Conservation (phyloP, 2,329 filamentous ascomycete genomes). For the Penicillium corylophilum region DNA sequence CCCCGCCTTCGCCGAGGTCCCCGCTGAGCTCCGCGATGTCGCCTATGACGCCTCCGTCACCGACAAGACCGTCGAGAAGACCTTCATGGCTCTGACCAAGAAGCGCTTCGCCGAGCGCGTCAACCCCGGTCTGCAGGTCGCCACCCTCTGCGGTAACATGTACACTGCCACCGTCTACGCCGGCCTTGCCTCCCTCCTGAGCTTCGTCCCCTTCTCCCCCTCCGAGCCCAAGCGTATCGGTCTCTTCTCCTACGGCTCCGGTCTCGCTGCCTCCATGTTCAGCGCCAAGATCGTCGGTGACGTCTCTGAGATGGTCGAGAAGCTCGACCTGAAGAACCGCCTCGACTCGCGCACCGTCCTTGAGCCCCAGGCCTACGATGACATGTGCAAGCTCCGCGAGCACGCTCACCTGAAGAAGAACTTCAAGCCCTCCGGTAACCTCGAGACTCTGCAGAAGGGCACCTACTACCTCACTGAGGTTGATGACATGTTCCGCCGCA, state of each 20-base stretch:
- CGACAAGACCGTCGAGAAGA: conserved; percentile 83
- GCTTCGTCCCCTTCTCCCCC: conserved; percentile 60
- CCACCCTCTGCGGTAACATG: conserved; percentile 71
- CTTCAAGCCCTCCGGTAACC: conserved; percentile 68
- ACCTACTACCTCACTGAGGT: conserved; percentile 79
- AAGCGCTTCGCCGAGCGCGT: conserved; percentile 80
- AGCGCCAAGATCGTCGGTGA: conserved; percentile 66
- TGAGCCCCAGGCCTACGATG: conserved; percentile 70
- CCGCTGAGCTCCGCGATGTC: conserved; percentile 73
- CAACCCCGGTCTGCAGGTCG: conserved; percentile 68
- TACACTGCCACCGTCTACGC: conserved; percentile 62
- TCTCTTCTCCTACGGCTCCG: conserved; percentile 78
- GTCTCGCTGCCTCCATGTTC: conserved; percentile 72
- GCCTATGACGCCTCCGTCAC: conserved; percentile 76
- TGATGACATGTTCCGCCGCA: conserved; percentile 82
- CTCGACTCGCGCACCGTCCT: conserved; percentile 66
- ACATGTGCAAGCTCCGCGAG: conserved; percentile 79
- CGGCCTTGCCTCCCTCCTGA: conserved; percentile 60
- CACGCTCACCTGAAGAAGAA: conserved; percentile 80
- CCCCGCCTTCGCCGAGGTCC: conserved; percentile 70
- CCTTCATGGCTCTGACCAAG: conserved; percentile 80
- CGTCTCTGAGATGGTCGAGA: conserved; percentile 65
- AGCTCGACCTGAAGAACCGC: conserved; percentile 67
- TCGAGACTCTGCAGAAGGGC: conserved; percentile 64
- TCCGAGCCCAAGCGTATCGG: conserved; percentile 71